Base-by-base conservation (phyloP, 1,284 basidiomycete species). In the Ustilago trichophora region DNA sequence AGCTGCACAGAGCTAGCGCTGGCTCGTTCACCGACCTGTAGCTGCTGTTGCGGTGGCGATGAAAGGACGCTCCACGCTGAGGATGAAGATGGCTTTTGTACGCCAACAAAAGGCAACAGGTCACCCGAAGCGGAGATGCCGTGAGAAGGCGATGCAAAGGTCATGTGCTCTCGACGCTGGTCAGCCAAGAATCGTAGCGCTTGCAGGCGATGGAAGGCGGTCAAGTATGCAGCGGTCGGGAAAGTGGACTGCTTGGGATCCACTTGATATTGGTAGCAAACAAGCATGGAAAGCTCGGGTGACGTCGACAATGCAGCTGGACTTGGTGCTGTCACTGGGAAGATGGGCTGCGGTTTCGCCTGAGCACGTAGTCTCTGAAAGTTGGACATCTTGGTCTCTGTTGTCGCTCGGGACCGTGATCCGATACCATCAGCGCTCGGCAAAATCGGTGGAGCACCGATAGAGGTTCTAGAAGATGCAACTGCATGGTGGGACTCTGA, bases 241-340 rank as follows among this genome's bases (percentile, higher is more conserved):
- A 52, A 44, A 6, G 26, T 25, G 4, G 34, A 1, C 21, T 49
- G 43, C 7, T 33, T 19, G 3, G 58, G 21, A 24, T 29, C 26
- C 13, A 31, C 25, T 24, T 45, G 60, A 22, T 45, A 53, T 36
- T 63, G 60, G 49, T 72, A 63, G 53, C 55, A 62, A 3, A 42
- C 33, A n/a, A 69, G 54, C 60, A 62, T 53, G 35, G 70, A 64
- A 6, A 72, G 60, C 48, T 72, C 70, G 0, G 70, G 70, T 2
- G 70, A 72, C n/a, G 70, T 50, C 15, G 65, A 65, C 8, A 72
- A 35, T 11, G 70, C 65, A 6, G 60, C 43, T 3, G 60, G 50
- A 16, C 43, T 45, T 1, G 45, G 47, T 5, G 11, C 11, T 18
- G 44, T 34, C 2, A 50, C 24, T 8, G 67, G 67, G 25, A 70